A percentile compares a stretch with the other conserved stretches of the same genome.
phyloP scores from a whole-genome alignment of 1,284 basidiomycete genomes.

The Malassezia nana region DNA sequence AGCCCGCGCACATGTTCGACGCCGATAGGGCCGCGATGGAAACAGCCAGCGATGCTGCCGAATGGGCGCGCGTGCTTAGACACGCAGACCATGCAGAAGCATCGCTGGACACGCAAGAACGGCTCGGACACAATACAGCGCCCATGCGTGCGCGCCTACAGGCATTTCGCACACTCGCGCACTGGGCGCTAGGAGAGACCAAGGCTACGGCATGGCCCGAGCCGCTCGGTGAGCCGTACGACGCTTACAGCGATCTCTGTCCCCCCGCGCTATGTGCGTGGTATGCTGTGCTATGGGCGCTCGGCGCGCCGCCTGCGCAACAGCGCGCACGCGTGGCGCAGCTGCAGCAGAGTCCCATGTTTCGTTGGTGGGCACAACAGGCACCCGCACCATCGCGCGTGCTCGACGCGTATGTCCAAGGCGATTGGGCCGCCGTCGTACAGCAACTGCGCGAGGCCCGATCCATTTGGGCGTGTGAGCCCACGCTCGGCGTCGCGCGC shows the following conservation, averaged over 20 bases:
- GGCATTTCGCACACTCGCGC: slow-evolving; percentile 6
- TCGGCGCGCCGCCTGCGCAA: not conserved
- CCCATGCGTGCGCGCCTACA: slow-evolving; percentile 3
- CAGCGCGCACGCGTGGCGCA: not conserved
- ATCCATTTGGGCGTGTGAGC: not conserved
- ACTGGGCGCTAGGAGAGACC: slow-evolving; percentile 22
- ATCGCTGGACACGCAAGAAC: slow-evolving; percentile 60
- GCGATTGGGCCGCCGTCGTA: slow-evolving; percentile 16
- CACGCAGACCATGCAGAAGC: slow-evolving; percentile 84
- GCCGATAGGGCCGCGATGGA: slow-evolving; percentile 52
- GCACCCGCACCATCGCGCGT: slow-evolving; percentile 2
- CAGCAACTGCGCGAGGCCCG: not conserved
- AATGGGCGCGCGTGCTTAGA: slow-evolving; percentile 69
- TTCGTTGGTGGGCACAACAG: not conserved
- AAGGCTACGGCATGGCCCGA: not conserved
- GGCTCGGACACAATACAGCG: not conserved
- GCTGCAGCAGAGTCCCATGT: not conserved
- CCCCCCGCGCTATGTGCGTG: not conserved
- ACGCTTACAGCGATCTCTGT: slow-evolving; percentile 8
- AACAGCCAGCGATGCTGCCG: slow-evolving; percentile 69
- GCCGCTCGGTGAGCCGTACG: not conserved
- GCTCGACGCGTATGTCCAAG: slow-evolving; percentile 2
- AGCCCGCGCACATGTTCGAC: slow-evolving; percentile 70
- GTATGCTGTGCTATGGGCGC: slow-evolving; percentile 13
- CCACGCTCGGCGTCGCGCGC: slow-evolving; percentile 50